Base-by-base conservation (phyloP, 2,329 filamentous ascomycete genomes). In the Arthrocladium fulminans region DNA sequence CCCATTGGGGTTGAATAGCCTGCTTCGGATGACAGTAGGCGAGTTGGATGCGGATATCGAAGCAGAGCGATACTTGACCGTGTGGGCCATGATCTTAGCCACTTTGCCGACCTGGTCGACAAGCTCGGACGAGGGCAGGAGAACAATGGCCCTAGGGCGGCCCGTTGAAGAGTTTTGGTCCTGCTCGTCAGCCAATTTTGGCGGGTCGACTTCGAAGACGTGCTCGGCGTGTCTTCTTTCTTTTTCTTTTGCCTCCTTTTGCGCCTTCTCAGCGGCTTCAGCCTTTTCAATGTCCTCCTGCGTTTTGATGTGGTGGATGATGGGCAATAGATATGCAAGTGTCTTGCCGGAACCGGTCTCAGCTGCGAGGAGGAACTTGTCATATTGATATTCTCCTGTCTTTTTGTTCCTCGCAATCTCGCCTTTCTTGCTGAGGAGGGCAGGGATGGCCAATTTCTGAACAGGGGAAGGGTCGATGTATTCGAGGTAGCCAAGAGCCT, bases 301-400 rank as follows among this genome's bases (percentile, higher is more conserved):
- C 27, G 79, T 71, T 69, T 98, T 98, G 59, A 98, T 67, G 7
- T 86, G 85, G 66, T 98, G 81, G 45, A 98, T 73, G 13, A 83
- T 76, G 0, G 92, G 94, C 3, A 96, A 68, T 3, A 97, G 72
- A 62, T 98, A 98, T 7, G 92, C 88, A 53, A 98, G 72, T 1
- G 92, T 98, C 72, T 98, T 98, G 51, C 92, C 92, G 0, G 92
- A 97, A 10, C 92, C 92, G 0, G 92, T 98, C 72, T 98, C 92
- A 9, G 92, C 92, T 3, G 92, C 92, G 43, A 98, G 74, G 10
- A 98, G 74, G 61, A 87, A 96, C 45, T 81, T 74, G 47, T 80
- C 71, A 60, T 77, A 68, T 72, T 76, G 56, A 61, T 74, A 48
- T 42, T 67, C 63, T 24, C 65, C 54, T 43, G 55, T 51, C 32